A percentile compares a stretch with the other conserved stretches of the same genome.
Conservation (phyloP, 768 basidiomycete genomes). For the Calvatia gigantea region DNA sequence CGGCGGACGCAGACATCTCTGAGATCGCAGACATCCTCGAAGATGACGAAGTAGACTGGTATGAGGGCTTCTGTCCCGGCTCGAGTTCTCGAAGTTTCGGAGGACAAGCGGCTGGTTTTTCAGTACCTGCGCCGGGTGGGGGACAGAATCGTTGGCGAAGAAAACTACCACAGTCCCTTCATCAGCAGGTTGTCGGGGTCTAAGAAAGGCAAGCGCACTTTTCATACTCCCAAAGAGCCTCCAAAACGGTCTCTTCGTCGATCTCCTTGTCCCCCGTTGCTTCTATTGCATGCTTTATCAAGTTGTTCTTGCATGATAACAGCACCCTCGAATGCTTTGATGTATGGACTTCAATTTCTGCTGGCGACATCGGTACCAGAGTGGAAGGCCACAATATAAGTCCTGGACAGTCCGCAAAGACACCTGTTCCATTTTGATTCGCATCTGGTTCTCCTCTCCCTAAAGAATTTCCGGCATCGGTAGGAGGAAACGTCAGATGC, state of each 20-base stretch:
- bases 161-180: conserved; percentile 42
- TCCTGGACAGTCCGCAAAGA: conserved; percentile 48
- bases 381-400: conserved; percentile 56
- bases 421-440: background rate
- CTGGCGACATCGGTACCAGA: conserved; percentile 52
- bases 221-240: conserved; percentile 52
- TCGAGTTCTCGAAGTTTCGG: background rate
- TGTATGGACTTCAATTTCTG: conserved; percentile 65
- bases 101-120: conserved; percentile 15
- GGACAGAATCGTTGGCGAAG: conserved; percentile 62
- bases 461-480: background rate
- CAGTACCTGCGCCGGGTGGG: conserved; percentile 24
- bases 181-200: background rate
- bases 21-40: conserved; percentile 12
- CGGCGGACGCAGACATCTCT: conserved; percentile 24
- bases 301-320: conserved; percentile 36
- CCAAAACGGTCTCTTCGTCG: conserved; percentile 33
- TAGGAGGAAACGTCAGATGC: conserved; percentile 55
- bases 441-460: background rate
- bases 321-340: conserved; percentile 53
- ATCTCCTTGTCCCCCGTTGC: conserved; percentile 30
- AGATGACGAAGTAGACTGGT: background rate
- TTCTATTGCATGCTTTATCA: conserved; percentile 35
- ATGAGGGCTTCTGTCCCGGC: background rate
- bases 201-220: conserved; percentile 30